phyloP scores from a whole-genome alignment of 2,329 filamentous ascomycete genomes.

The Paraphoma sp. region DNA sequence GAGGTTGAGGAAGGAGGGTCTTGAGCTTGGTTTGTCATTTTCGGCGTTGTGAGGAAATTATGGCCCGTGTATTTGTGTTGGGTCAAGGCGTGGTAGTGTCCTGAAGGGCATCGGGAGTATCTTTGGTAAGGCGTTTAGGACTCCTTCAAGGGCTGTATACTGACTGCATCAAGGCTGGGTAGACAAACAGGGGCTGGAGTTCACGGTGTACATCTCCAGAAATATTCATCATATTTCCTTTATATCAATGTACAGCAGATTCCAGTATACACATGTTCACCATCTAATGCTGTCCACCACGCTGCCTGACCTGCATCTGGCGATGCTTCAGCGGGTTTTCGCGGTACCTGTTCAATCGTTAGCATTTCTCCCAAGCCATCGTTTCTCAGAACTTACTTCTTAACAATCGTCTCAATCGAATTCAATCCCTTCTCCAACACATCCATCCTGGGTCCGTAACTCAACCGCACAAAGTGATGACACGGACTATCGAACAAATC shows the following conservation, averaged over 20 bases:
- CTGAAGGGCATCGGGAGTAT: neutral
- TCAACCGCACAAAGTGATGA: slow-evolving; percentile 63
- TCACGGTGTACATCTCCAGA: neutral
- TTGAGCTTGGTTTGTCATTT: neutral
- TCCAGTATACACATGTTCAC: neutral
- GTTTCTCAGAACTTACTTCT: slow-evolving; percentile 40
- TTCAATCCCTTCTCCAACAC: slow-evolving; percentile 49
- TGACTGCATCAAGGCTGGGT: neutral
- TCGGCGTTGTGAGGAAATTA: neutral
- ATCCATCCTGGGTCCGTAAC: slow-evolving; percentile 51
- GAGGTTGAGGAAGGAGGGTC: slow-evolving; percentile 19
- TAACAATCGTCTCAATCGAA: slow-evolving; percentile 48
- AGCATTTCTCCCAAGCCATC: neutral
- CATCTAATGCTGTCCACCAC: slow-evolving; percentile 13
- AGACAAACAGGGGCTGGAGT: neutral
- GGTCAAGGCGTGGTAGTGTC: neutral
- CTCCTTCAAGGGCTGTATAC: neutral
- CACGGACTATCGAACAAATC: slow-evolving; percentile 95
- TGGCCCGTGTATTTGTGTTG: neutral
- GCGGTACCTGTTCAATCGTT: slow-evolving; percentile 10
- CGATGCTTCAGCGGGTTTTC: slow-evolving; percentile 17
- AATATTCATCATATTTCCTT: neutral
- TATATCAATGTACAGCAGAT: neutral
- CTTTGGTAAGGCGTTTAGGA: neutral
- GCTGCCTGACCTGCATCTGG: slow-evolving; percentile 17